Conservation (phyloP, 805 yeast species). For the Cyberlindnera sargentensis region DNA sequence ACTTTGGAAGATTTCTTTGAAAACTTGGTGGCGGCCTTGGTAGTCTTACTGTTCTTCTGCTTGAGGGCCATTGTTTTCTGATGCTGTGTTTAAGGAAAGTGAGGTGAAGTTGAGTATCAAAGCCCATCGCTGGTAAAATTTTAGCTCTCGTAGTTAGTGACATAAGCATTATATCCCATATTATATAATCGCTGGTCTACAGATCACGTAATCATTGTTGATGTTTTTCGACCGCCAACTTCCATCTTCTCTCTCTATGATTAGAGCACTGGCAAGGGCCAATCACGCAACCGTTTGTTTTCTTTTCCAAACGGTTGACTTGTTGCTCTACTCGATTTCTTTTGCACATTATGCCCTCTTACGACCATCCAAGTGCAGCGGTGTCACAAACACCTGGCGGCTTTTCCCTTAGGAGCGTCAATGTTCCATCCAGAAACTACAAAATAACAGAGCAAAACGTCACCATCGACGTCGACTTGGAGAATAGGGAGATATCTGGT, state of each 20-base stretch:
- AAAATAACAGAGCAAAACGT: conserved; percentile 82
- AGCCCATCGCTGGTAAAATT: no score
- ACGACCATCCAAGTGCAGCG: conserved; percentile 16
- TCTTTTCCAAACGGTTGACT: no score
- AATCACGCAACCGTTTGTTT: no score
- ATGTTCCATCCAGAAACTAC: conserved; percentile 28
- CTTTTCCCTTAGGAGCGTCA: conserved; percentile 3
- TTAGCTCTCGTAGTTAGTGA: no score
- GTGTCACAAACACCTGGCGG: conserved; percentile 13
- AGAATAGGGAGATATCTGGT: conserved; percentile 53
- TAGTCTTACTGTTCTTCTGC: background rate
- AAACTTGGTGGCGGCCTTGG: background rate
- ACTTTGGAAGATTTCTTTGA: conserved; percentile 8
- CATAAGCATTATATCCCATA: no score
- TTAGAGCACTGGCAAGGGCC: no score
- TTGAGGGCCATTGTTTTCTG: background rate
- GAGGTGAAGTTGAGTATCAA: no score
- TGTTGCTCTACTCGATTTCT: background rate
- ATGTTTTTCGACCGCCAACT: no score
- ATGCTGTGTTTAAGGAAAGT: background rate
- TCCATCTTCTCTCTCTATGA: no score
- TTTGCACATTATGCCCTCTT: conserved; percentile 10
- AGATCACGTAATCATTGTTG: no score
- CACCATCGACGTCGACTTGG: conserved; percentile 69
- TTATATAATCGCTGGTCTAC: no score